Conservation (phyloP, 1,284 basidiomycete genomes). For the Heterobasidion occidentale region DNA sequence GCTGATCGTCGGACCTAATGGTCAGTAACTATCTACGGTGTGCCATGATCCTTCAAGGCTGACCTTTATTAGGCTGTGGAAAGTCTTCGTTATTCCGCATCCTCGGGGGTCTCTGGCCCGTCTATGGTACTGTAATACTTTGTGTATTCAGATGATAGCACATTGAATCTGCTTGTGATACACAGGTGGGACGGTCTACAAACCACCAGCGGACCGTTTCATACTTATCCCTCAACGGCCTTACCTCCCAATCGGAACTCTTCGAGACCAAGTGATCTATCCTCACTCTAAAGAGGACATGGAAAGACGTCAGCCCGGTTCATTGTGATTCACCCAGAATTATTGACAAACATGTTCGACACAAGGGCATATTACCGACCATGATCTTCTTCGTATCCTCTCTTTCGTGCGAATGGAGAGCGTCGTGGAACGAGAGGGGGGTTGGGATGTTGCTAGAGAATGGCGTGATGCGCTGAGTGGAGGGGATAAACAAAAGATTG, state of each 20-base stretch:
- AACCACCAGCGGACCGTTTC: conserved; percentile 85
- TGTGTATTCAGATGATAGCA: not conserved
- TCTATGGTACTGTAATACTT: conserved; percentile 55
- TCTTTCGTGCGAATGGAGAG: conserved; percentile 79
- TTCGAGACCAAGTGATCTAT: conserved; percentile 88
- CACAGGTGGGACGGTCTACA: conserved; percentile 80
- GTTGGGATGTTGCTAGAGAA: conserved; percentile 84
- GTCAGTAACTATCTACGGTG: conserved; percentile 23
- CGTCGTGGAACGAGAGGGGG: conserved; percentile 93
- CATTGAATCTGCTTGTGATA: not conserved
- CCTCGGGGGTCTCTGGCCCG: conserved; percentile 94
- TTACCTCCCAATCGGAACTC: conserved; percentile 87
- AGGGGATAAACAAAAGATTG: conserved; percentile 86
- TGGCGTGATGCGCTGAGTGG: conserved; percentile 93
- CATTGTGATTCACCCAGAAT: not conserved
- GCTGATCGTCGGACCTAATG: conserved; percentile 90
- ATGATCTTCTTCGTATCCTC: conserved; percentile 70
- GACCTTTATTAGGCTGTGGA: conserved; percentile 52
- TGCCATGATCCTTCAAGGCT: not conserved
- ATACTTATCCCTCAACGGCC: conserved; percentile 95
- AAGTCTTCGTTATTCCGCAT: conserved; percentile 93
- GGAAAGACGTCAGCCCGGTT: conserved; percentile 48
- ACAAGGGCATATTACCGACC: conserved; percentile 66
- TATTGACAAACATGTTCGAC: not conserved
- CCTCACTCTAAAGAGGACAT: conserved; percentile 80